Percentiles rank a stretch among this genome's conserved stretches.
Evolutionary conservation across 2,329 filamentous ascomycete species (phyloP).

Genomic region (Aspergillus sp.): DNA sequence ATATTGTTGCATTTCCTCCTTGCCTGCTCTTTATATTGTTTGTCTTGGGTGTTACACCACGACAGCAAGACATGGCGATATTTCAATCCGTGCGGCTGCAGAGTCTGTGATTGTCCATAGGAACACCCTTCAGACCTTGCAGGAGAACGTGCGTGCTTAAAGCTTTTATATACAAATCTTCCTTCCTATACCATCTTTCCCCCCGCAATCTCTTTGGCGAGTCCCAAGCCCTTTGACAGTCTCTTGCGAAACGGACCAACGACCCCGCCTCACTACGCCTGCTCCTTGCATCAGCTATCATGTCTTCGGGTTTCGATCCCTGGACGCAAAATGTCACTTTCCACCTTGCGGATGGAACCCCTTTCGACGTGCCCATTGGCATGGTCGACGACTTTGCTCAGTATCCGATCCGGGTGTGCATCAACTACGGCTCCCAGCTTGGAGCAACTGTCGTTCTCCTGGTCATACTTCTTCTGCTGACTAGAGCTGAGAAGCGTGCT

Average conservation of each 20-base stretch:
- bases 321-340: conserved; percentile 55
- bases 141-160: not conserved
- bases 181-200: not conserved
- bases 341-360: conserved; percentile 43
- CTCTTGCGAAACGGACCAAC: conserved; percentile 2
- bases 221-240: not conserved
- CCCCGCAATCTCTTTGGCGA: not conserved
- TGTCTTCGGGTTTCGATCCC: conserved; percentile 47
- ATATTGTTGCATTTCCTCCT: conserved; percentile 6
- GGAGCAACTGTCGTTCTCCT: conserved; percentile 68
- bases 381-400: conserved; percentile 48
- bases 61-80: not conserved
- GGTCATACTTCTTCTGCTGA: conserved; percentile 66
- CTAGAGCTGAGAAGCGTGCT: conserved; percentile 62
- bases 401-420: conserved; percentile 51
- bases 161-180: conserved; percentile 16
- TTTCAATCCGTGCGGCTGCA: not conserved
- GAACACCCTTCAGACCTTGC: not conserved
- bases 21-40: conserved; percentile 12
- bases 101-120: not conserved
- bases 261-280: not conserved
- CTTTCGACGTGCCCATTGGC: conserved; percentile 42
- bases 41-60: conserved; percentile 25
- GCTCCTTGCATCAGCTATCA: conserved; percentile 1
- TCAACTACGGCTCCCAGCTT: conserved; percentile 70